Evolutionary conservation across 176 grass and related monocot genomes (phyloP), one percentile per base, ranked within the genome.

Genomic region (Oryza glaberrima): DNA sequence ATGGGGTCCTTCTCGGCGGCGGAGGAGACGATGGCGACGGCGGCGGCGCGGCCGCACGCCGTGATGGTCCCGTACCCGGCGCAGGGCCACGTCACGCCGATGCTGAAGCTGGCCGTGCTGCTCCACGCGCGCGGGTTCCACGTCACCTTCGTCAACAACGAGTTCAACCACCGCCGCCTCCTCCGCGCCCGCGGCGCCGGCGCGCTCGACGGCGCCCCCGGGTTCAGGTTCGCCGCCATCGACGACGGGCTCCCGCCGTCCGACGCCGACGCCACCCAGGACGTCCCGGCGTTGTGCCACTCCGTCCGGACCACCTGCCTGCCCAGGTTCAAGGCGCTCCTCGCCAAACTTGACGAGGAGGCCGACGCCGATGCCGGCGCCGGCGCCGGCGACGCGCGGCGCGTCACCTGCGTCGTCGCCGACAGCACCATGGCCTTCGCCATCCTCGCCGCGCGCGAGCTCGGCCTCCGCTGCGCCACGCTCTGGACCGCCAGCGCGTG

Each of bases 71-170:
- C 92, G 26, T 94, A 81, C 87, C 92, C 92, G 36, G 81, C 86
- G 61, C 84, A 85, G 82, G 88, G 89, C 1, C 92, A 94, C 51
- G 25, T 91, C 11, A 94, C 83, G 13, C 92, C 89, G 20, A 94
- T 94, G 92, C 72, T 91, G 65, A 77, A 89, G 86, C 86, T 94
- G n/a, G 92, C 84, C 61, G 85, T 87, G 84, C 84, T 94, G 15
- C 61, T 94, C 10, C 58, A 52, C 28, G 32, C 89, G 0, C 61
- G 85, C 17, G 94, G 92, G 52, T 92, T 97, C 87, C 84, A 88
- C 75, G 56, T 97, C 75, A 94, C 81, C 60, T 90, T 90, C 80
- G 84, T 90, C 75, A 90, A 86, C 80, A 86, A 61, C 38, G 88
- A 90, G 80, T 90, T 69, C 84, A 90, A 90, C 84, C 84, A 83